These are phyloP conservation scores for Podila verticillata DNA, from an alignment of 192 early-diverging fungal species.

Conservation along the genomic window DNA sequence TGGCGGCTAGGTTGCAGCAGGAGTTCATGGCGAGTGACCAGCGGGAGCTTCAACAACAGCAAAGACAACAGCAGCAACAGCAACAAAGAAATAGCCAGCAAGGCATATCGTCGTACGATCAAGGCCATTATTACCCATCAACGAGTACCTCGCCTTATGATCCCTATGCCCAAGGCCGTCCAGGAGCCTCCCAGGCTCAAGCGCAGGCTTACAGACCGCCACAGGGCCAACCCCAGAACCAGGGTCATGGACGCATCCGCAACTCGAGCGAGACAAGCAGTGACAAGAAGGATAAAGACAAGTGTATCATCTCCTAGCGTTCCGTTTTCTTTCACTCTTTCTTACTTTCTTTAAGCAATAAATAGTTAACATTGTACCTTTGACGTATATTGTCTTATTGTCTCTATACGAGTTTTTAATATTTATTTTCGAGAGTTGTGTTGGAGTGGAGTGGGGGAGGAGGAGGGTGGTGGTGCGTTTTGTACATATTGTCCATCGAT, in stretches of 20 bases:
- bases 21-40: conserved; percentile 1
- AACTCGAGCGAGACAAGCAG: conserved; percentile 37
- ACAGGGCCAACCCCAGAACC: not conserved
- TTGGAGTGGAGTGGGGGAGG: too few species aligned
- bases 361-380: not conserved
- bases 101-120: not conserved
- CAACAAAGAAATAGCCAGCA: conserved; percentile 5
- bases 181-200: not conserved
- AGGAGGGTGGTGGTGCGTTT: too few species aligned
- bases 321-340: too few species aligned
- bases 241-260: conserved; percentile 11
- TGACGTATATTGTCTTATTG: too few species aligned
- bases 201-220: not conserved
- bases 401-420: not conserved
- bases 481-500: too few species aligned
- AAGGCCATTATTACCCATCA: too few species aligned
- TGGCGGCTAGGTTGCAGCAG: not conserved
- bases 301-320: conserved; percentile 33
- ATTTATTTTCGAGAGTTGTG: not conserved
- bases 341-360: not conserved
- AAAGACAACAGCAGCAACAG: conserved; percentile 6
- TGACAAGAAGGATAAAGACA: conserved; percentile 25
- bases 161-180: not conserved
- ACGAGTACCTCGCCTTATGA: too few species aligned
- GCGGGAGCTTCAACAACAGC: conserved; percentile 1